These are phyloP conservation scores for Ceraceosorus guamensis DNA, from an alignment of 1,284 basidiomycete genomes.

Conservation along the genomic window DNA sequence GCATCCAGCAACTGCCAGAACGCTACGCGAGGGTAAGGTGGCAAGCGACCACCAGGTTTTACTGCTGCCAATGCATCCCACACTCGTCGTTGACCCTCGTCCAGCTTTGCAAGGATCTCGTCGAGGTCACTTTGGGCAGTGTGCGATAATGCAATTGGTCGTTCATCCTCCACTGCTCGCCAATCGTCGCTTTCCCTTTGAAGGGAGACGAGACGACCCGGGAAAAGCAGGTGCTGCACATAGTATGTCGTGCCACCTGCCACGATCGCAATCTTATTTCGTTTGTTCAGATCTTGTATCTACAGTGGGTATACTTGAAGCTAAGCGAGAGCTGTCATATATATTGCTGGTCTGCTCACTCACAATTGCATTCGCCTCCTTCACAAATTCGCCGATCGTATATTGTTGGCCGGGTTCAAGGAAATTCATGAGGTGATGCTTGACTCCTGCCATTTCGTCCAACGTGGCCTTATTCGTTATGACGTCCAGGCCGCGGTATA, in stretches of 20 bases:
- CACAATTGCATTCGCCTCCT: constrained; percentile 38
- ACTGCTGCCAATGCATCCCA: not conserved
- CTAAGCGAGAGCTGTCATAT: not conserved
- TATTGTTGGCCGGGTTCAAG: constrained; percentile 79
- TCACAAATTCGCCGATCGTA: constrained; percentile 52
- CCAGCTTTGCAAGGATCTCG: constrained; percentile 3
- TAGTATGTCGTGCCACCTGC: constrained; percentile 97
- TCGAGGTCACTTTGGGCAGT: not conserved
- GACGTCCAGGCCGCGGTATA: constrained; percentile 85
- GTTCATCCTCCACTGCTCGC: not conserved
- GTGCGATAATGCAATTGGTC: not conserved
- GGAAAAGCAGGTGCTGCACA: constrained; percentile 73
- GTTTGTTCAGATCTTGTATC: constrained; percentile 61
- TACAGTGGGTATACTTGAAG: constrained; percentile 44
- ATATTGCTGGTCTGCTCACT: not conserved
- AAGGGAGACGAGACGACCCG: constrained; percentile 43
- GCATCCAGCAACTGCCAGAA: constrained; percentile 63
- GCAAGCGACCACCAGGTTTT: not conserved
- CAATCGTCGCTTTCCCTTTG: not conserved
- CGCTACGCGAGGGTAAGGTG: constrained; percentile 16
- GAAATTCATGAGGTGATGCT: constrained; percentile 82
- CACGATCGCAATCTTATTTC: constrained; percentile 68
- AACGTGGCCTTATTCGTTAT: constrained; percentile 88
- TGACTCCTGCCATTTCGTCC: constrained; percentile 69
- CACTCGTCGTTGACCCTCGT: not conserved